Evolutionary conservation across 192 early-diverging fungal species (phyloP).

Genomic region (Coemansia nantahalensis): DNA sequence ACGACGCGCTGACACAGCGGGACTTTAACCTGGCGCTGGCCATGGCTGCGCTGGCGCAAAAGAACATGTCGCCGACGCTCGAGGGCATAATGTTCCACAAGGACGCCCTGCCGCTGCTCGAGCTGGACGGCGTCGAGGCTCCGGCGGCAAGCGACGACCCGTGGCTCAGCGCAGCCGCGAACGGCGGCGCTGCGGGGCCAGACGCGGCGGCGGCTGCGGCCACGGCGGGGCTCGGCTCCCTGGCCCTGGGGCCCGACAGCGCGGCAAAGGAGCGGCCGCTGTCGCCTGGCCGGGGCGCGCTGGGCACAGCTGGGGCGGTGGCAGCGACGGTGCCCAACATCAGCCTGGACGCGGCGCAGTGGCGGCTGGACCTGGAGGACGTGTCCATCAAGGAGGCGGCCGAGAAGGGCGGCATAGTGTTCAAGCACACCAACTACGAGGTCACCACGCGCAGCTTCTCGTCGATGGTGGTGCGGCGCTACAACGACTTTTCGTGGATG

Average conservation of each 20-base stretch:
- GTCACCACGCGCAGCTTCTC: conserved; percentile 65
- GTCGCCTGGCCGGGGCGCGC: conserved; percentile 6
- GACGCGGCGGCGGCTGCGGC: conserved; percentile 13
- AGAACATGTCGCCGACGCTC: conserved; percentile 75
- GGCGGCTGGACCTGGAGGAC: conserved; percentile 54
- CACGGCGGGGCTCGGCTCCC: conserved; percentile 21
- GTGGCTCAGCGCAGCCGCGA: conserved; percentile 47
- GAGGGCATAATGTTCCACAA: conserved; percentile 63
- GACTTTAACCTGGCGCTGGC: conserved; percentile 74
- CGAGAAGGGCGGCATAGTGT: conserved; percentile 60
- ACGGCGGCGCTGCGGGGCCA: background rate
- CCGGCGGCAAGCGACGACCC: conserved; percentile 55
- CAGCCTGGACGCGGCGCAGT: conserved; percentile 46
- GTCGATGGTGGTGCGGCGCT: conserved; percentile 70
- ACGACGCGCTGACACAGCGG: conserved; percentile 38
- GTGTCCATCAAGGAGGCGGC: conserved; percentile 52
- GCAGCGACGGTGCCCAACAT: conserved; percentile 29
- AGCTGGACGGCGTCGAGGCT: conserved; percentile 59
- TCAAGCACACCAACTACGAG: conserved; percentile 89
- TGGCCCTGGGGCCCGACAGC: conserved; percentile 13
- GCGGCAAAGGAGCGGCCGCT: conserved; percentile 10
- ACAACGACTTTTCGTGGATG: conserved; percentile 91
- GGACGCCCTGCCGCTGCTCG: conserved; percentile 63
- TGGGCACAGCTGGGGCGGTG: background rate
- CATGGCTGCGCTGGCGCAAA: conserved; percentile 69